These are phyloP conservation scores for Gossypium bickii DNA, from an alignment of 345 rosid species.

Conservation along the genomic window DNA sequence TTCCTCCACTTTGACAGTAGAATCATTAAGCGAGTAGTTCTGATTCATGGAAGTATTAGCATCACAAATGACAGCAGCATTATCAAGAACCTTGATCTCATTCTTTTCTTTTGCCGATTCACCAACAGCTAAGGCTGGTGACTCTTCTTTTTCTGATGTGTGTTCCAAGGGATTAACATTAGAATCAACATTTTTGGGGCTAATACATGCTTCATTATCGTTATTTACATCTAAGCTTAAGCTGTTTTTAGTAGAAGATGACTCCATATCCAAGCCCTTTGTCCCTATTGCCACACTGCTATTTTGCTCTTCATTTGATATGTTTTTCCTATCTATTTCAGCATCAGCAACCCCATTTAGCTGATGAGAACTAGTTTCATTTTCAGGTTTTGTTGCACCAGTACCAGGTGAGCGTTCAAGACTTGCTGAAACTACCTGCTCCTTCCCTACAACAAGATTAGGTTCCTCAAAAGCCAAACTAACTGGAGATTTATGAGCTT, in stretches of 20 bases:
- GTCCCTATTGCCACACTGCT: constrained; percentile 32
- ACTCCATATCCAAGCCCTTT: constrained; percentile 57
- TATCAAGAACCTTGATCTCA: constrained; percentile 36
- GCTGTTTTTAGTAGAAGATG: constrained; percentile 53
- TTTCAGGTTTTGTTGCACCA: constrained; percentile 34
- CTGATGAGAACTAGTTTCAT: constrained; percentile 32
- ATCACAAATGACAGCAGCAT: constrained; percentile 26
- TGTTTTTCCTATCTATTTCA: constrained; percentile 32
- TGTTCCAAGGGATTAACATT: constrained; percentile 33
- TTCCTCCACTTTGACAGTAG: constrained; percentile 42
- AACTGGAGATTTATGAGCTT: constrained; percentile 26
- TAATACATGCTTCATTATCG: constrained; percentile 38
- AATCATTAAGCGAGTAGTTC: constrained; percentile 25
- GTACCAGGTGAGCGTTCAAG: constrained; percentile 33
- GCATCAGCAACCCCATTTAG: constrained; percentile 41
- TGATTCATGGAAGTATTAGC: constrained; percentile 25
- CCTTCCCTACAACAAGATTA: constrained; percentile 38
- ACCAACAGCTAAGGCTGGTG: constrained; percentile 32
- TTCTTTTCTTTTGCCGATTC: constrained; percentile 40
- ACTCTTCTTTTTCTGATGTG: constrained; percentile 42
- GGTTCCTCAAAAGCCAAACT: constrained; percentile 37
- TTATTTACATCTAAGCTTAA: constrained; percentile 48
- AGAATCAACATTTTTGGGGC: constrained; percentile 34
- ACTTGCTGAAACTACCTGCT: constrained; percentile 35
- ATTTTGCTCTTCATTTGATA: constrained; percentile 38